Evolutionary conservation across 202 grass and related monocot genomes (phyloP), one percentile per base, ranked within the genome.

Genomic region (Panicum virgatum): DNA sequence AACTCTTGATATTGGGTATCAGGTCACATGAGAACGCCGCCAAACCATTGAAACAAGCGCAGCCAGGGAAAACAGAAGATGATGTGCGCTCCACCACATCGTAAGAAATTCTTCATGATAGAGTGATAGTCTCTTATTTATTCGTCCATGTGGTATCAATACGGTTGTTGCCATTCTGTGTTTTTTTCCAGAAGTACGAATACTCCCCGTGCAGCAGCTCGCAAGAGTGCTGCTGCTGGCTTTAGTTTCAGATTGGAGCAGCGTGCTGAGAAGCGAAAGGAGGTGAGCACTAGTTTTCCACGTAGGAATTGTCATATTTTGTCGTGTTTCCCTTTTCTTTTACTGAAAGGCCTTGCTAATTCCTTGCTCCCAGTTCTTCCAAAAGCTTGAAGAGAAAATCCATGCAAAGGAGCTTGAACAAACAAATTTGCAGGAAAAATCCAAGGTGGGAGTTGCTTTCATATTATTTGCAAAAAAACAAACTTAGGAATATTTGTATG

Each of bases 251-350:
- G 89, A 61, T 58, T 90, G 80, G 90, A 98, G 64, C 82, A 98
- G 37, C 96, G 92, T 73, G 96, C 96, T 85, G 92, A 98, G 87
- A 98, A 98, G 78, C 78, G 92, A 22, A 98, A 95, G 78, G 96
- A 98, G 96, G 96, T 98, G 82, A 90, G n/a, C 5, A 30, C 39
- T 69, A 30, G 65, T 72, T 83, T 83, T 80, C 43, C 18, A 8
- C 8, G 34, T 5, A 39, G 20, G 11, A 34, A 58, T 72, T 54
- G 23, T 54, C 36, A 19, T 58, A 20, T 18, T 27, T 86, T 70
- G 22, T 57, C 1, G 25, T 15, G 9, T 83, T 76, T 88, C 22
- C 48, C 37, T 19, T 68, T 53, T 72, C 12, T 36, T 68, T 81
- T 73, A 50, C 51, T 84, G 34, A 84, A 65, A 19, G 51, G n/a